Evolutionary conservation across 2,329 filamentous ascomycete genomes (phyloP).

Genomic region (Xylariaceae sp.): DNA sequence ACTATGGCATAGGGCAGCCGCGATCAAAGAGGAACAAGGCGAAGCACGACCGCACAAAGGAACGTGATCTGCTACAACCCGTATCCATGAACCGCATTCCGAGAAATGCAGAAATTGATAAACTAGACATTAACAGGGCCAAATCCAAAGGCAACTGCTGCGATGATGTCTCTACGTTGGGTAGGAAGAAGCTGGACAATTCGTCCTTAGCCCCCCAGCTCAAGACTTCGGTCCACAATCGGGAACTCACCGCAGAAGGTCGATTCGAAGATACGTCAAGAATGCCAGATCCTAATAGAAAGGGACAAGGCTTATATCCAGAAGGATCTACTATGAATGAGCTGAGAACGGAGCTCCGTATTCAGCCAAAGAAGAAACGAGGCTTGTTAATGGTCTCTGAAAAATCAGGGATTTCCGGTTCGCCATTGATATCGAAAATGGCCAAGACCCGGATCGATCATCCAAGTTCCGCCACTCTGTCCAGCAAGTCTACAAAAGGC

Average conservation of each 20-base stretch:
- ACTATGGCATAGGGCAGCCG: not conserved
- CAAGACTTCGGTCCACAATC: not conserved
- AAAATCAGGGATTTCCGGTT: conserved; percentile 22
- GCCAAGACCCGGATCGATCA: not conserved
- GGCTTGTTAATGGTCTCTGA: conserved; percentile 52
- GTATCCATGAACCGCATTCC: conserved; percentile 2
- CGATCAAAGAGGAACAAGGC: not conserved
- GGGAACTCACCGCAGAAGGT: not conserved
- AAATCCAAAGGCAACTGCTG: not conserved
- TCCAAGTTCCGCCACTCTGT: not conserved
- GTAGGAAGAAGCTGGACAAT: not conserved
- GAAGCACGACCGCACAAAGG: not conserved
- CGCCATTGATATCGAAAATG: conserved; percentile 4
- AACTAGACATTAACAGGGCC: not conserved
- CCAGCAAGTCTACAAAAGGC: not conserved
- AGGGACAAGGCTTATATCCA: not conserved
- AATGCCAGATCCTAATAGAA: conserved; percentile 7
- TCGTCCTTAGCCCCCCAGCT: not conserved
- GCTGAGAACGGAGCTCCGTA: conserved; percentile 49
- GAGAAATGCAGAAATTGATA: not conserved
- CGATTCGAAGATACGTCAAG: not conserved
- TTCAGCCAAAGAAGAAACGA: conserved; percentile 50
- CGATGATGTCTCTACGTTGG: not conserved
- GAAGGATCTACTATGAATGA: conserved; percentile 22
- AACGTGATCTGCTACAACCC: not conserved